Conservation (phyloP, 331 rosid genomes). For the Saraca asoca region DNA sequence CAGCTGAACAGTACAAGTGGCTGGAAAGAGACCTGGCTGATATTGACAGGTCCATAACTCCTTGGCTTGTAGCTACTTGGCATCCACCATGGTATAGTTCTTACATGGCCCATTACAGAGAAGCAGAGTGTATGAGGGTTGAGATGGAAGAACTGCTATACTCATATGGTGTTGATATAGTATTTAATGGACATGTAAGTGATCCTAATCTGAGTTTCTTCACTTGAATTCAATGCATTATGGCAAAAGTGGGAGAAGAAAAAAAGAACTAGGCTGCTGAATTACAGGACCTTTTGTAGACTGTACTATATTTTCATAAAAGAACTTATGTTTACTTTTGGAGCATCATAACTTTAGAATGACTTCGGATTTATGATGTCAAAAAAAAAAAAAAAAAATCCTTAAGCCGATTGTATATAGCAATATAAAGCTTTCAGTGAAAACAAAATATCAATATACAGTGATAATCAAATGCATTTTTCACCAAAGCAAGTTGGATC, state of each 20-base stretch:
- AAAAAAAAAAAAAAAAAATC: too few species aligned
- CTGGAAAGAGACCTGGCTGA: conserved; percentile 73
- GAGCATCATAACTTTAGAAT: too few species aligned
- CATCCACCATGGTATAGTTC: conserved; percentile 89
- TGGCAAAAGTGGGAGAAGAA: too few species aligned
- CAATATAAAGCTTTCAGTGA: not conserved
- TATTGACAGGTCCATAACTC: conserved; percentile 70
- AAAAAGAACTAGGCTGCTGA: too few species aligned
- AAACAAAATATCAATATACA: not conserved
- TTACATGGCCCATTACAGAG: conserved; percentile 71
- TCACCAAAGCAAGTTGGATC: conserved; percentile 13
- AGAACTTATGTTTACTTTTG: too few species aligned
- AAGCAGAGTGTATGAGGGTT: conserved; percentile 84
- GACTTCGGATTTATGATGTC: too few species aligned
- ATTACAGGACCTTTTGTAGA: too few species aligned
- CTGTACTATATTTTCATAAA: too few species aligned
- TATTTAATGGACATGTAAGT: conserved; percentile 86
- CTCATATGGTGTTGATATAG: conserved; percentile 69
- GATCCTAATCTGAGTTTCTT: conserved; percentile 12
- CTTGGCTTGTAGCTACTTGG: conserved; percentile 87
- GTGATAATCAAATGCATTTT: not conserved
- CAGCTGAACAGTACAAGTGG: conserved; percentile 80
- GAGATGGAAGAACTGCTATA: conserved; percentile 72
- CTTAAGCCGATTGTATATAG: conserved; percentile 3
- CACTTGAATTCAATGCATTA: too few species aligned